A percentile compares a stretch with the other conserved stretches of the same genome.
phyloP scores from a whole-genome alignment of 2,329 filamentous ascomycete species.

The Aureobasidium lini region DNA sequence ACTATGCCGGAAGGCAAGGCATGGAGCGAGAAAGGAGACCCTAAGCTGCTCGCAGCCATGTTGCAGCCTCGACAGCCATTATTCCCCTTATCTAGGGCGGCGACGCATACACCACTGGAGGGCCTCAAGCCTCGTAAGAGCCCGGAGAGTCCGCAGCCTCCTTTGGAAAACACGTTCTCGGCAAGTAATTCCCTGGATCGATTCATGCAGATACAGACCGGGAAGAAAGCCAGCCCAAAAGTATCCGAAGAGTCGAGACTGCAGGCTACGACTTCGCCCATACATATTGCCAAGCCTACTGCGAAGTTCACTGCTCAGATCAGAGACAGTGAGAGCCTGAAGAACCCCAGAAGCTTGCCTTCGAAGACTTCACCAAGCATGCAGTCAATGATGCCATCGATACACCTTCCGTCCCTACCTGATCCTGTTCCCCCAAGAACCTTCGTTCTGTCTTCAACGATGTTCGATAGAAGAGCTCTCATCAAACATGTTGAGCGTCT shows the following conservation, averaged over 20 bases:
- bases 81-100: not conserved
- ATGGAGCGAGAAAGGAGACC: not conserved
- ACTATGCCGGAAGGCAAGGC: not conserved
- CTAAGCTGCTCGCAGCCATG: not conserved
- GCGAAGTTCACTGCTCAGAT: not conserved
- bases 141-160: constrained; percentile 14
- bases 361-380: too few relatives aligned
- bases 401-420: constrained; percentile 5
- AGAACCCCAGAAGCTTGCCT: not conserved
- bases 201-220: constrained; percentile 45
- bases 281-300: not conserved
- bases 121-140: not conserved
- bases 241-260: not conserved
- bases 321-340: not conserved
- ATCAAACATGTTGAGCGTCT: constrained; percentile 44
- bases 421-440: constrained; percentile 21
- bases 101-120: not conserved
- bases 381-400: not conserved
- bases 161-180: constrained; percentile 35
- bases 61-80: not conserved
- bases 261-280: not conserved
- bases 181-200: constrained; percentile 38
- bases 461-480: constrained; percentile 40
- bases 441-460: constrained; percentile 47
- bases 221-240: not conserved